phyloP scores from a whole-genome alignment of 2,329 filamentous ascomycete genomes.

The Diaporthe velutina region DNA sequence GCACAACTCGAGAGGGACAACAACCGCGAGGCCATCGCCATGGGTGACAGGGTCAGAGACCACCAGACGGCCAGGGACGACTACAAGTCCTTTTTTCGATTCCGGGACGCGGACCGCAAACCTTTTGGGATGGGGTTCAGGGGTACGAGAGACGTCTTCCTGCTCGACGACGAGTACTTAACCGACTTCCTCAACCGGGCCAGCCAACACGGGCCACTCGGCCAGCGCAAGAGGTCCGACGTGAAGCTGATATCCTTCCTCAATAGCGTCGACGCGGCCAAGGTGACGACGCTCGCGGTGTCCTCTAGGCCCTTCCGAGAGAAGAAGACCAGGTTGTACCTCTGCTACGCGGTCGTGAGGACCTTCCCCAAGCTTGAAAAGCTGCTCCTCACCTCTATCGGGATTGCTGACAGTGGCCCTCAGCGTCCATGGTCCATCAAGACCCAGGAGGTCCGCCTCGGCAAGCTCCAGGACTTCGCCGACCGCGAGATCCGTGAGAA shows the following conservation, averaged over 20 bases:
- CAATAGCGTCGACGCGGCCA: background rate
- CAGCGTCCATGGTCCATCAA: background rate
- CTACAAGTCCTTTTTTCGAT: background rate
- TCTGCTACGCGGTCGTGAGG: conserved; percentile 8
- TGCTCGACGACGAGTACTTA: conserved; percentile 29
- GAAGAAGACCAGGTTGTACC: background rate
- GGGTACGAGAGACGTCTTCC: background rate
- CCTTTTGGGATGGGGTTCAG: conserved; percentile 27
- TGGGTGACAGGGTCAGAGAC: background rate
- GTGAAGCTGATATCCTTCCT: conserved; percentile 17
- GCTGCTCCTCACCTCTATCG: background rate
- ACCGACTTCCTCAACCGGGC: background rate
- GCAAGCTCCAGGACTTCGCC: background rate
- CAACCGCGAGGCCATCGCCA: background rate
- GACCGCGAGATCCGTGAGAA: background rate
- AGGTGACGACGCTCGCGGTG: conserved; percentile 20
- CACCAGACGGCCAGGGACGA: background rate
- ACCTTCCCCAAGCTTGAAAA: conserved; percentile 18
- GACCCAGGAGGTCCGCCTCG: background rate
- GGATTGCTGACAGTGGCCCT: background rate
- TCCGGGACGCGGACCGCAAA: background rate
- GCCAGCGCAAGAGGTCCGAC: background rate
- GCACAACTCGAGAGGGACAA: background rate
- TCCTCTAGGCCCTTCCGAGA: background rate
- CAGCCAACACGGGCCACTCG: background rate